These are phyloP conservation scores for Nymphaea colorata DNA, from an alignment of 164 flowering plant genomes.

Conservation along the genomic window DNA sequence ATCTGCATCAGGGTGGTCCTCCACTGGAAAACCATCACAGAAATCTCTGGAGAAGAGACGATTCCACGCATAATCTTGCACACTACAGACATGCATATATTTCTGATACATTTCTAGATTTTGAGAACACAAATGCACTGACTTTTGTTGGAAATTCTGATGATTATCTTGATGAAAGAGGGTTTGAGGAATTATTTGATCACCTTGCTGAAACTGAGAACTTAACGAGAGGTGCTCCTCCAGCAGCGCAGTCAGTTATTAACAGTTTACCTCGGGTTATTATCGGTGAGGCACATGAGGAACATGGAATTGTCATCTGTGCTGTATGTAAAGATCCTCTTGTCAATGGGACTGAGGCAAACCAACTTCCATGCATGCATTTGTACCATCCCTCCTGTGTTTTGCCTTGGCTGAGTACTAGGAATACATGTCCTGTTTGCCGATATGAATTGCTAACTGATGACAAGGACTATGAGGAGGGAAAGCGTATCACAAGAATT, in stretches of 20 bases:
- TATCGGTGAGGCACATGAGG: slow-evolving; percentile 35
- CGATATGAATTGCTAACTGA: slow-evolving; percentile 83
- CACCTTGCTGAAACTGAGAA: slow-evolving; percentile 45
- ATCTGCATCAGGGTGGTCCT: slow-evolving; percentile 9
- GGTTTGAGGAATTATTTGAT: slow-evolving; percentile 51
- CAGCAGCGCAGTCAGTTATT: slow-evolving; percentile 56
- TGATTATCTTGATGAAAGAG: slow-evolving; percentile 43
- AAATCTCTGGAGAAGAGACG: slow-evolving; percentile 14
- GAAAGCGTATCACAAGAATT: slow-evolving; percentile 20
- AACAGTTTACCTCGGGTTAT: slow-evolving; percentile 41
- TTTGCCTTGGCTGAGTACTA: slow-evolving; percentile 63
- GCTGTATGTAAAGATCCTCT: slow-evolving; percentile 79
- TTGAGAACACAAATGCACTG: slow-evolving; percentile 22
- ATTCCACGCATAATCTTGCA: slow-evolving; percentile 13
- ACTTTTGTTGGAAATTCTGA: slow-evolving; percentile 22
- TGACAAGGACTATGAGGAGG: slow-evolving; percentile 61
- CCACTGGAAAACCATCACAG: slow-evolving; percentile 21
- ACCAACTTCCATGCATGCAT: slow-evolving; percentile 75
- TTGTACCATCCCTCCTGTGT: slow-evolving; percentile 77
- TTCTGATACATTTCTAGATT: slow-evolving; percentile 14
- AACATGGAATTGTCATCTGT: slow-evolving; percentile 42
- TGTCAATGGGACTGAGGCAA: slow-evolving; percentile 38
- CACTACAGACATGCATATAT: slow-evolving; percentile 21
- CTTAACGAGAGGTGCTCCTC: slow-evolving; percentile 73
- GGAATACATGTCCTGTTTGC: slow-evolving; percentile 90